phyloP scores from a whole-genome alignment of 108 stramenopile genomes.

The Nitzschia sp. region DNA sequence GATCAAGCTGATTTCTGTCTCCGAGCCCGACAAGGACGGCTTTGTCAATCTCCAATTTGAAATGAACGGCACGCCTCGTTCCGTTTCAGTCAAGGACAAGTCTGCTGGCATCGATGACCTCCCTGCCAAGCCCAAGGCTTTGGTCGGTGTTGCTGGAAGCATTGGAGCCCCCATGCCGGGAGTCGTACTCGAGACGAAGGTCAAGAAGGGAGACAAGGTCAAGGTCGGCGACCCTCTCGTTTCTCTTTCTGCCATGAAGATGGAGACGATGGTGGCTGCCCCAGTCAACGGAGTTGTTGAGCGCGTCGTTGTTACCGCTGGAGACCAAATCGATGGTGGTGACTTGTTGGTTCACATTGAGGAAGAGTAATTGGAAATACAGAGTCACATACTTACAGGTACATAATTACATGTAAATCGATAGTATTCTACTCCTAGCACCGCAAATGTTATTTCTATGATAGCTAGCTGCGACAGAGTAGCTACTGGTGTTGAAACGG shows the following conservation, averaged over 20 bases:
- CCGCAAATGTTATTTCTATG: too few species aligned
- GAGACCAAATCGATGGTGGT: constrained; percentile 86
- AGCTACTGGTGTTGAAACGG: constrained; percentile 19
- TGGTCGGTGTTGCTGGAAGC: constrained; percentile 61
- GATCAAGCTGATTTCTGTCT: constrained; percentile 73
- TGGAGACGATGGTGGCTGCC: constrained; percentile 93
- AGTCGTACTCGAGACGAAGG: constrained; percentile 91
- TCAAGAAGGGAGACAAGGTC: constrained; percentile 86
- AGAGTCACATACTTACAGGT: neutral
- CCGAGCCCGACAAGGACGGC: constrained; percentile 72
- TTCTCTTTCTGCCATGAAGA: constrained; percentile 95
- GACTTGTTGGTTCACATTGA: constrained; percentile 93
- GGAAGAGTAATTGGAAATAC: constrained; percentile 42
- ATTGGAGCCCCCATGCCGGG: constrained; percentile 96
- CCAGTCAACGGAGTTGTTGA: constrained; percentile 82
- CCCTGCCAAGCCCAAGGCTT: constrained; percentile 58
- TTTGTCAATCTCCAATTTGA: constrained; percentile 90
- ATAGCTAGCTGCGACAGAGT: too few species aligned
- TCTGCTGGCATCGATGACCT: constrained; percentile 40
- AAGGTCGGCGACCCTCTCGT: constrained; percentile 88
- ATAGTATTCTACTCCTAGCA: neutral
- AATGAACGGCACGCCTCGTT: constrained; percentile 90
- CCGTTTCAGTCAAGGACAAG: constrained; percentile 74
- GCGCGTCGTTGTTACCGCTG: constrained; percentile 77
- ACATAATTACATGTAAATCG: neutral